phyloP scores from a whole-genome alignment of 2,329 filamentous ascomycete genomes.

The Ceratocystis lukuohia region DNA sequence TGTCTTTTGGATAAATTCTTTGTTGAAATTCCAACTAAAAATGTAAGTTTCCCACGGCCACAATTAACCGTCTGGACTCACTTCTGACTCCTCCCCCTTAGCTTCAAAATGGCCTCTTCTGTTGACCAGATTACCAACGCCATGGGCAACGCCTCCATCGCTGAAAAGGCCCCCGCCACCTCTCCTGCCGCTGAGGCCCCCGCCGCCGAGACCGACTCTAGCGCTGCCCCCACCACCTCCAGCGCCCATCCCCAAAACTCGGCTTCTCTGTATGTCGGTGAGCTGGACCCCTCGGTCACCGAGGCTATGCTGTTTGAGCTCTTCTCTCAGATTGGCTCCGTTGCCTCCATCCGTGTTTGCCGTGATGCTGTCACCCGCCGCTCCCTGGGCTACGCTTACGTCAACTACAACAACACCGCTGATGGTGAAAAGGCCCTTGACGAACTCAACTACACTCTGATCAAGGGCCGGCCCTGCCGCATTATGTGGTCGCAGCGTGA shows the following conservation, averaged over 20 bases:
- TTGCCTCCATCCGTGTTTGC: conserved; percentile 98
- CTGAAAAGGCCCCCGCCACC: conserved; percentile 52
- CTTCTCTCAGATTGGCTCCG: conserved; percentile 97
- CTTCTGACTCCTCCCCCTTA: background rate
- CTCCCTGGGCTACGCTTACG: conserved; percentile 97
- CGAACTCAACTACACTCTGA: conserved; percentile 98
- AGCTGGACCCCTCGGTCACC: conserved; percentile 93
- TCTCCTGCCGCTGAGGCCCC: conserved; percentile 63
- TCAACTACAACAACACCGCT: conserved; percentile 97
- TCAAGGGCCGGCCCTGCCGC: conserved; percentile 96
- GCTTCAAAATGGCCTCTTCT: conserved; percentile 48
- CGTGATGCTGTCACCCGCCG: conserved; percentile 96
- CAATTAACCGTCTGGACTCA: background rate
- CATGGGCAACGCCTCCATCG: conserved; percentile 57
- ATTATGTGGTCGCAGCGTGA: conserved; percentile 99
- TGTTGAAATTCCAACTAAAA: conserved; percentile 19
- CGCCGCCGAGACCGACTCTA: conserved; percentile 41
- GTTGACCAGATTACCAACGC: conserved; percentile 73
- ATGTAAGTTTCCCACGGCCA: conserved; percentile 5
- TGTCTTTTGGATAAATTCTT: conserved; percentile 20
- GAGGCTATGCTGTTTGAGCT: conserved; percentile 99
- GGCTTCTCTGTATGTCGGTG: conserved; percentile 95
- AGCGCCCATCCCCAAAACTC: conserved; percentile 76
- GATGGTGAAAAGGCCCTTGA: conserved; percentile 98
- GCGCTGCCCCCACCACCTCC: conserved; percentile 59